Evolutionary conservation across 164 flowering plant genomes (phyloP), one percentile per base, ranked within the genome.

Genomic region (Chimonanthus praecox): DNA sequence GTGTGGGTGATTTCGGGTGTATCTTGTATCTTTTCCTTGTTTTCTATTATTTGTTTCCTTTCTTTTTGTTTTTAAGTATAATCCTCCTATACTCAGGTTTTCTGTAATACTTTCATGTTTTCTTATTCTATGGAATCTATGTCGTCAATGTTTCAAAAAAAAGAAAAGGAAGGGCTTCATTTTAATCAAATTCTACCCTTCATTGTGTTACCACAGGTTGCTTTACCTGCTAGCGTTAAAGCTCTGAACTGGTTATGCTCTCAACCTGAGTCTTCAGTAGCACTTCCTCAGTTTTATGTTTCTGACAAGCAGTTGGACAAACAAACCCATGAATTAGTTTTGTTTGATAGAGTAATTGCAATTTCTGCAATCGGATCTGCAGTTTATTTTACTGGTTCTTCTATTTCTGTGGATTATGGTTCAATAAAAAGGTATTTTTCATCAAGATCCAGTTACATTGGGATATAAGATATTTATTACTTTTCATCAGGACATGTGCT

Each of bases 301-400:
- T 90, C 93, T 48, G 86, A 84, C 62, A 58, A 43, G 72, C 87
- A 84, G 64, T 69, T 65, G 8, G 85, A 84, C 11, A 72, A 82
- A 11, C 74, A 80, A 33, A 16, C 79, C 1, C 72, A 10, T 69
- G 81, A 82, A 47, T 80, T 85, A 7, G 72, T 77, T 54, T 69
- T 72, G 64, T 44, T 80, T 74, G 80, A 78, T 48, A 78, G 76
- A 69, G 80, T 77, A 43, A 84, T 80, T 54, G 97, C 89, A 49
- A 77, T 86, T 79, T 91, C 90, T 77, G 99, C 96, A 54, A 78
- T 92, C 69, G 98, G 99, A 46, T 79, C 88, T 64, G 94, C 97
- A 21, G 82, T 88, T 72, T 77, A 77, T 75, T 89, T 88, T 67
- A 67, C 66, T n/a, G 78, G 75, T 18, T 76, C 84, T 70, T 80